phyloP scores from a whole-genome alignment of 345 rosid species.

The Eutrema yunnanense region DNA sequence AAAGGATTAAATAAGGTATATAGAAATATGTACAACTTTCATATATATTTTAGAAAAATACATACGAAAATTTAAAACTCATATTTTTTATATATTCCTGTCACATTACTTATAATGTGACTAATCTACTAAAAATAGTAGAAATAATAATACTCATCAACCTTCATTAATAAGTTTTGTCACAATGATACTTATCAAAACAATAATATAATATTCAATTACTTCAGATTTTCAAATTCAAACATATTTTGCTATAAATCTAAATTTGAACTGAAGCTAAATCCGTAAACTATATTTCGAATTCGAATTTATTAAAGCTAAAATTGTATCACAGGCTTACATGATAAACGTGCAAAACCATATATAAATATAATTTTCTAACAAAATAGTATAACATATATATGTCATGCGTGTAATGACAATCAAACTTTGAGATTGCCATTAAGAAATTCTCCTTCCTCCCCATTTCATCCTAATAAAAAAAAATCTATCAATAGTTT shows the following conservation, averaged over 20 bases:
- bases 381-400: too few relatives aligned
- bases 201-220: not conserved
- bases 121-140: not conserved
- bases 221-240: not conserved
- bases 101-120: not conserved
- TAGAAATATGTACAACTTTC: not conserved
- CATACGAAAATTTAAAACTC: not conserved
- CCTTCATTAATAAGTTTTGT: not conserved
- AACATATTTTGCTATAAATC: not conserved
- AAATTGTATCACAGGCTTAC: not conserved
- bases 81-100: not conserved
- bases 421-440: too few relatives aligned
- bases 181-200: not conserved
- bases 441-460: too few relatives aligned
- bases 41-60: not conserved
- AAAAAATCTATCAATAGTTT: too few relatives aligned
- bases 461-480: too few relatives aligned
- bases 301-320: not conserved
- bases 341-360: too few relatives aligned
- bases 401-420: too few relatives aligned
- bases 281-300: not conserved
- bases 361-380: too few relatives aligned
- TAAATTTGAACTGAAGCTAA: not conserved
- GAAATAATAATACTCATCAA: not conserved
- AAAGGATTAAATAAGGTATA: not conserved